A percentile compares a stretch with the other conserved stretches of the same genome.
phyloP scores from a whole-genome alignment of 1,139 yeast species.

The Candida gigantensis region DNA sequence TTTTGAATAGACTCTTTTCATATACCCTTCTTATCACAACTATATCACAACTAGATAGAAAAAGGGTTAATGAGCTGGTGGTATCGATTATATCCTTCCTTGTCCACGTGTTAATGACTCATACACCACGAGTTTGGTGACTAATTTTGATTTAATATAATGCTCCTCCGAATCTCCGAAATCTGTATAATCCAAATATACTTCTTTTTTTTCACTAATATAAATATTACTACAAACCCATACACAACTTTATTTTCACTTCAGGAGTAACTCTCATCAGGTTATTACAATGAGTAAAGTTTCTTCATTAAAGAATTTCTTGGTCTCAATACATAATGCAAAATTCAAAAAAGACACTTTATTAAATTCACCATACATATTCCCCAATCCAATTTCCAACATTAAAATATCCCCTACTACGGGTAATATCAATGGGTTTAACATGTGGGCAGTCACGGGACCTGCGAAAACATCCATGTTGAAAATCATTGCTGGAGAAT shows the following conservation, averaged over 20 bases:
- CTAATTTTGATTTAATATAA: no score
- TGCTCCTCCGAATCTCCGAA: no score
- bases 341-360: constrained; percentile 15
- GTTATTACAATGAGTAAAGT: constrained; percentile 2
- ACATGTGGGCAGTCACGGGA: constrained; percentile 37
- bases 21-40: no score
- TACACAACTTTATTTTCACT: no score
- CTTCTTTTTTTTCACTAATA: background rate
- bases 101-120: no score
- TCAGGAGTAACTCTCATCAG: no score
- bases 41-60: no score
- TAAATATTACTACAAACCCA: no score
- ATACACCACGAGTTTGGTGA: no score
- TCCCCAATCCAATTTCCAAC: constrained; percentile 25
- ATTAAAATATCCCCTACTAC: constrained; percentile 23
- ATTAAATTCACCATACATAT: constrained; percentile 14
- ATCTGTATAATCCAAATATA: background rate
- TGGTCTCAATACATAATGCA: constrained; percentile 13
- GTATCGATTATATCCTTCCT: no score
- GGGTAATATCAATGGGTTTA: constrained; percentile 17
- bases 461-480: constrained; percentile 36
- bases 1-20: no score
- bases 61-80: no score
- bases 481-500: constrained; percentile 35
- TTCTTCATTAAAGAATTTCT: constrained; percentile 5